Base-by-base conservation (phyloP, 2,329 filamentous ascomycete species). In the Didymella sp. region DNA sequence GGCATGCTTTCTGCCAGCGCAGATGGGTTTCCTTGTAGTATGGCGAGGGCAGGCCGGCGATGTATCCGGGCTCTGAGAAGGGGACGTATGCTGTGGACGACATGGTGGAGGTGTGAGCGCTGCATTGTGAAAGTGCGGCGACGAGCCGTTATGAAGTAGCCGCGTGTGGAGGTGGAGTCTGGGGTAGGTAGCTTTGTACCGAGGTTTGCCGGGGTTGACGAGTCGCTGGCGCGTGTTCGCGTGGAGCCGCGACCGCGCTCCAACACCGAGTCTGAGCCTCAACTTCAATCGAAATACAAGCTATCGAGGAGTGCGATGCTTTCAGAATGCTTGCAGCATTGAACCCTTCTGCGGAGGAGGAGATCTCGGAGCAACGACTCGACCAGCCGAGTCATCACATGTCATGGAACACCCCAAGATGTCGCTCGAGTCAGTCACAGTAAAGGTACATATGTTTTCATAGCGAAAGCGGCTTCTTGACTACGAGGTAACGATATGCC, bases 51-150 rank as follows among this genome's bases (percentile, higher is more conserved):
- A 91, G 79, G 49, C 88, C 88, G 64, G 80, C 81, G 43, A 92
- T 81, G 77, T 88, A 92, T 1, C 89, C 84, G 1, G 89, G 89
- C 66, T 92, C 89, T 5, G 87, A 87, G 77, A 92, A 90, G 47
- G 89, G 89, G 24, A 90, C 56, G 50, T 72, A 64, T 38, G 72
- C 65, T 12, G 61, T 66, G 21, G 71, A 64, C 6, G 70, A 67
- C 72, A 74, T 75, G n/a, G 44, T 63, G 58, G 7, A n/a, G 13
- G n/a, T 6, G 25, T 27, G n/a, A 6, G 11, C n/a, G 30, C 24
- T 47, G 19, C 43, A 51, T 51, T 12, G 44, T 42, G 38, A 25
- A 24, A 21, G 44, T 22, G 30, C 19, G n/a, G 38, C 4, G 19
- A 11, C 1, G 13, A 12, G 31, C 21, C 15, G 30, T 27, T 54